Evolutionary conservation across 331 rosid genomes (phyloP), one percentile per base, ranked within the genome.

Genomic region (Ulmus americana): DNA sequence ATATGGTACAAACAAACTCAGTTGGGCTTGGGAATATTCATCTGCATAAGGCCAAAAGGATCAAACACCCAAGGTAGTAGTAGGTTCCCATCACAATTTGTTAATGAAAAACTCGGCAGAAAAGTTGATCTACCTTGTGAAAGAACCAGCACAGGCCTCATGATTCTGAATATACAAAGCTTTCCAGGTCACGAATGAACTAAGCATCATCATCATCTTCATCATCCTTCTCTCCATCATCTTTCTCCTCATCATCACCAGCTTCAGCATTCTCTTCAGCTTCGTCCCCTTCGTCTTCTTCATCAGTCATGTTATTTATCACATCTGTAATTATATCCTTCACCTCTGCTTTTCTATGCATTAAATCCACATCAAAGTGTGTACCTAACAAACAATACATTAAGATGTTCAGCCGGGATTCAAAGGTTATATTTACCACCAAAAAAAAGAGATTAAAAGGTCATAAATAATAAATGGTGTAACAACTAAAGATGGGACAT

Each of bases 301-400:
- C 98, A 53, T 92, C 98, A 59, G 90, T 80, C 96, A 88, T 91
- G 81, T 79, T 86, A 69, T 85, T 86, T 71, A 89, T 92, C 64
- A 92, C 95, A 6, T 92, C 95, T n/a, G 95, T 92, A 54, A 92
- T 92, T 67, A 92, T 85, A 51, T 83, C 88, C 80, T 92, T 92
- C 71, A 92, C 96, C 85, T 92, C 96, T 0, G 90, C 82, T 76
- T 92, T 92, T 81, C 98, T 83, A 79, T 92, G 95, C 98, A 92
- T 88, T 72, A 92, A 85, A 77, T 92, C 98, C 75, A 86, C 51
- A 35, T 82, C 85, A 66, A 88, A 89, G 81, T 86, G 94, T 68
- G 85, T 40, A 65, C 98, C 98, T 92, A 76, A 51, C 35, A 79
- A 56, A 61, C 16, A 76, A 61, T 64, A 43, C 54, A 68, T 55